Conservation (phyloP, 768 basidiomycete species). For the Tephrocybe rancida region DNA sequence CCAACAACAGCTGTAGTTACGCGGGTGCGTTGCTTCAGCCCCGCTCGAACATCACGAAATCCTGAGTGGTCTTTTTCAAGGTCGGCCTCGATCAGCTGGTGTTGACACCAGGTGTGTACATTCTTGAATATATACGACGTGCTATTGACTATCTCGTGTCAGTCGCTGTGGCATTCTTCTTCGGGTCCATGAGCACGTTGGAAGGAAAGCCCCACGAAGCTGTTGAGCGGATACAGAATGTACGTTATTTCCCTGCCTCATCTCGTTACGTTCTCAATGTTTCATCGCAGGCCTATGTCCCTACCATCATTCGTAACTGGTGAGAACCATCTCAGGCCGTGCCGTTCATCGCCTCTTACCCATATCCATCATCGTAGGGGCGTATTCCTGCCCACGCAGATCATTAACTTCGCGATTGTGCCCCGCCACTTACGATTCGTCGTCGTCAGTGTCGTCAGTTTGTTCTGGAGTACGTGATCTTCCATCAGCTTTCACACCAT, state of each 20-base stretch:
- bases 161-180: constrained; percentile 53
- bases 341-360: not conserved
- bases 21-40: constrained; percentile 46
- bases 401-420: constrained; percentile 77
- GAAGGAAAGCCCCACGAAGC: constrained; percentile 68
- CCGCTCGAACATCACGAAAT: not conserved
- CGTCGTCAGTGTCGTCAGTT: constrained; percentile 72
- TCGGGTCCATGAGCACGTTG: constrained; percentile 76
- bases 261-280: not conserved
- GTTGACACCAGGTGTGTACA: constrained; percentile 62
- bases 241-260: constrained; percentile 21
- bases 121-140: not conserved
- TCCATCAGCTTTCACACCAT: not conserved
- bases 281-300: constrained; percentile 57
- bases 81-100: constrained; percentile 83
- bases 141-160: not conserved
- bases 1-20: constrained; percentile 62
- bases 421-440: constrained; percentile 79
- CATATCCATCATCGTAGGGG: constrained; percentile 40
- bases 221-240: constrained; percentile 48
- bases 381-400: constrained; percentile 76
- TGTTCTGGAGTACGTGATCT: constrained; percentile 75
- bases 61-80: constrained; percentile 33
- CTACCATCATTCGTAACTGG: constrained; percentile 81
- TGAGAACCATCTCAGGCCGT: constrained; percentile 35